These are phyloP conservation scores for Juglanconis juglandina DNA, from an alignment of 2,329 filamentous ascomycete genomes.

Conservation along the genomic window DNA sequence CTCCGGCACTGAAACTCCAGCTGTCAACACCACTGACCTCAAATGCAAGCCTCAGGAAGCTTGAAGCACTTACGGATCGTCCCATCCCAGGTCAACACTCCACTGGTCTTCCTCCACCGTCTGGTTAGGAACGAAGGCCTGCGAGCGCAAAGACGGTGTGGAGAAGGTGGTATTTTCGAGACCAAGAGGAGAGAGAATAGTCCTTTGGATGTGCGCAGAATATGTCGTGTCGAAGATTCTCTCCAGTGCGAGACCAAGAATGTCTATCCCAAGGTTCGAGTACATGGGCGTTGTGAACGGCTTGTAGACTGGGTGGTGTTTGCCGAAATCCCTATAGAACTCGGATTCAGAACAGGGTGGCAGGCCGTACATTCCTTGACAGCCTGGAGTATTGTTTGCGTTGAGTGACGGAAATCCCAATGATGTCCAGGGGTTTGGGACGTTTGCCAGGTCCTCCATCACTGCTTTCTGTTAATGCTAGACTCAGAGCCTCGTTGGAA, in stretches of 20 bases:
- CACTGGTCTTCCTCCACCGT: slow-evolving; percentile 28
- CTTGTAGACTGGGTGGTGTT: slow-evolving; percentile 36
- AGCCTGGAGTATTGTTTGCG: slow-evolving; percentile 26
- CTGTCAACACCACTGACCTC: not conserved
- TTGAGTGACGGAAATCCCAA: slow-evolving; percentile 32
- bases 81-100: slow-evolving; percentile 22
- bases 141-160: slow-evolving; percentile 27
- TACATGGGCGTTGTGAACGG: slow-evolving; percentile 46
- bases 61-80: not conserved
- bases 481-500: not conserved
- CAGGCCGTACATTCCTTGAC: slow-evolving; percentile 33
- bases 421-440: slow-evolving; percentile 26
- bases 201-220: slow-evolving; percentile 34
- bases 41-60: not conserved
- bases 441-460: slow-evolving; percentile 30
- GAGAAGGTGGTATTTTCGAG: slow-evolving; percentile 39
- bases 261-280: slow-evolving; percentile 43
- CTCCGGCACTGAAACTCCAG: slow-evolving; percentile 14
- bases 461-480: slow-evolving; percentile 23
- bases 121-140: slow-evolving; percentile 33
- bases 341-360: slow-evolving; percentile 29
- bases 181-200: slow-evolving; percentile 39
- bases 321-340: slow-evolving; percentile 27
- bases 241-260: slow-evolving; percentile 45
- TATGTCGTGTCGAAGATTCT: slow-evolving; percentile 38